Percentiles rank a stretch among this genome's conserved stretches.
Conservation (phyloP, 2,329 filamentous ascomycete species). For the Gyromitra esculenta region DNA sequence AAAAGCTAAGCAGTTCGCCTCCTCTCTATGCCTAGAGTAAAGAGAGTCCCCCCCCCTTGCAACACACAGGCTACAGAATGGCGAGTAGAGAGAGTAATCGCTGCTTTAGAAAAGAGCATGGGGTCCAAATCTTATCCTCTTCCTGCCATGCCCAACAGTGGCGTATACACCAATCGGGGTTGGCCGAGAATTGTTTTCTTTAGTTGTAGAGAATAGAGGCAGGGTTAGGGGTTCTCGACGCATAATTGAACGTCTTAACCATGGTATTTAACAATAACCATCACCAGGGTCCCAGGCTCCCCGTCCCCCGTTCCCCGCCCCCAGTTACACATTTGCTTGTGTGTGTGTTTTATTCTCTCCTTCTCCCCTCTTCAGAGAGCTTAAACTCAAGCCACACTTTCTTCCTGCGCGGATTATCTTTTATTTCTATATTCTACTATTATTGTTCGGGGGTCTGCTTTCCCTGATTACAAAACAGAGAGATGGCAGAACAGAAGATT, state of each 20-base stretch:
- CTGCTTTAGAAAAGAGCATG: neutral
- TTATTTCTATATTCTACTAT: neutral
- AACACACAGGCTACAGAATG: neutral
- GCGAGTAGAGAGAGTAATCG: neutral
- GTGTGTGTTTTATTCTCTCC: neutral
- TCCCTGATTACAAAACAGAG: neutral
- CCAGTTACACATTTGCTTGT: neutral
- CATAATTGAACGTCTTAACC: conserved; percentile 6
- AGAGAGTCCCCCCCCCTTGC: no score
- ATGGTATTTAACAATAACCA: conserved; percentile 21
- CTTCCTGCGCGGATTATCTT: neutral
- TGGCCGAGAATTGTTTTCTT: neutral
- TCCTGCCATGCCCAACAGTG: neutral
- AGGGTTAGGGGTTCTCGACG: conserved; percentile 9
- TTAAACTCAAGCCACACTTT: neutral
- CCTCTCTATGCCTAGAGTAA: no score
- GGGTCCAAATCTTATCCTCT: neutral
- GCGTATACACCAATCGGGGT: neutral
- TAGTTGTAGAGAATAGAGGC: neutral
- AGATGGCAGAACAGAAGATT: conserved; percentile 12
- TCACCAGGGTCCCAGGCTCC: neutral
- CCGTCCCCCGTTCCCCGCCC: neutral
- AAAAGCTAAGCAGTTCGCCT: no score
- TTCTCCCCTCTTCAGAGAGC: neutral
- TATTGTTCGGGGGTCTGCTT: neutral